Base-by-base conservation (phyloP, 768 basidiomycete genomes). In the Pisolithus microcarpus region DNA sequence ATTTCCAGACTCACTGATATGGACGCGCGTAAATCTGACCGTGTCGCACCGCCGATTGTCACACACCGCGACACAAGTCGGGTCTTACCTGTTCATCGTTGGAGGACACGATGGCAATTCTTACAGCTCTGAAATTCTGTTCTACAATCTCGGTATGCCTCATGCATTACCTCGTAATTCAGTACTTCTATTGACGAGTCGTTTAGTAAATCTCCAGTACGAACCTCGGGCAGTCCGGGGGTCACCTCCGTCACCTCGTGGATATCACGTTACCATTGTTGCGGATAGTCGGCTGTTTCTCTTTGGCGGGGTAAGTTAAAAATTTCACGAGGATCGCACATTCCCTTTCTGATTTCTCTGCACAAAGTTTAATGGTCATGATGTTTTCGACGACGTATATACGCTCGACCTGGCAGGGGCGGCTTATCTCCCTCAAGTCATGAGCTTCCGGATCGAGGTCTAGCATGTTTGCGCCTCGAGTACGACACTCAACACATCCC, bases 351-450 rank as follows among this genome's bases (percentile, higher is more conserved):
- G 38, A 2, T 7, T 1, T 36, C 31, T 9, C 16, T 47, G 10
- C 24, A n/a, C 15, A 21, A 48, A 66, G 46, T 87, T 85, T 60
- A 91, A 94, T 42, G 93, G 92, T 2, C 79, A 77, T 46, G 82
- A 81, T 16, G 82, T 87, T 3, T 92, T 81, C 59, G 89, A 92
- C 57, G 93, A 95, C 68, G 83, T 93, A 36, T 78, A 86, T 66
- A 76, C 87, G 37, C 73, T 96, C 42, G 93, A 97, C 61, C 75
- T 95, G 31, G 89, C 90, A 4, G 89, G 86, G 9, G 79, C 84
- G 5, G 91, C 90, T 36, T 96, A 94, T 68, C 70, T 95, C 19
- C 91, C 92, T 0, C 92, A 95, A 65, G 89, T 92, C 9, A 90
- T 86, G 54, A 84, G 83, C 65, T 86, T 85, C 61, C 73, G 70